Conservation (phyloP, 305 asterid genomes). For the Ilex paraguariensis region DNA sequence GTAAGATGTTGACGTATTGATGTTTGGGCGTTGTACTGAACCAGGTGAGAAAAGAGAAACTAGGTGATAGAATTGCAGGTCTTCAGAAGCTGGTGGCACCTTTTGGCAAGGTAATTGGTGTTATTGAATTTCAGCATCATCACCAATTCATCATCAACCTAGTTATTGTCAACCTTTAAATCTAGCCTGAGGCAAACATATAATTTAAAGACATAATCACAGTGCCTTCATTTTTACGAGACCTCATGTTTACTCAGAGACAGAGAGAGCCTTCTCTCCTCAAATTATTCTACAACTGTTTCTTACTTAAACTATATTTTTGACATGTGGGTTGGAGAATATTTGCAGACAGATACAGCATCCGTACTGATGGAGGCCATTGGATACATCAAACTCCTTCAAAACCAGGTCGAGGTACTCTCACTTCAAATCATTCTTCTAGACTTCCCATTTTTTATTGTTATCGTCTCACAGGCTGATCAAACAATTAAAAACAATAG, state of each 20-base stretch:
- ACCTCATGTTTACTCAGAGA: too few species aligned
- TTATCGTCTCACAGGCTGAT: too few species aligned
- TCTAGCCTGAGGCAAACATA: too few species aligned
- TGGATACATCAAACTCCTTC: constrained; percentile 91
- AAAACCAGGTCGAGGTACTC: constrained; percentile 79
- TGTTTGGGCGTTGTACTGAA: background rate
- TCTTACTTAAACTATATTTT: background rate
- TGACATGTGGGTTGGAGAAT: constrained; percentile 22
- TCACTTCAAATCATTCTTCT: constrained; percentile 31
- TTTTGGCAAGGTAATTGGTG: constrained; percentile 73
- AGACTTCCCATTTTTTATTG: constrained; percentile 19
- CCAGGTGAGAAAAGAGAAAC: constrained; percentile 85
- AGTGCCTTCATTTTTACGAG: too few species aligned
- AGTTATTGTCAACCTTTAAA: too few species aligned
- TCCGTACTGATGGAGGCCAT: constrained; percentile 96
- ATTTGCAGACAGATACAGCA: constrained; percentile 91
- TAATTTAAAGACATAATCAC: too few species aligned
- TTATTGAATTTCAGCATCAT: background rate
- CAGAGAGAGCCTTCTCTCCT: too few species aligned
- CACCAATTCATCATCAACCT: too few species aligned
- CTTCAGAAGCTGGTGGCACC: constrained; percentile 93
- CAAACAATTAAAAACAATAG: too few species aligned
- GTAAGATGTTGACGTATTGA: too few species aligned
- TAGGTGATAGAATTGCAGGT: constrained; percentile 89
- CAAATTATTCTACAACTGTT: too few species aligned